Base-by-base conservation (phyloP, 495 filamentous ascomycete species). In the Penicillium cataractarum region DNA sequence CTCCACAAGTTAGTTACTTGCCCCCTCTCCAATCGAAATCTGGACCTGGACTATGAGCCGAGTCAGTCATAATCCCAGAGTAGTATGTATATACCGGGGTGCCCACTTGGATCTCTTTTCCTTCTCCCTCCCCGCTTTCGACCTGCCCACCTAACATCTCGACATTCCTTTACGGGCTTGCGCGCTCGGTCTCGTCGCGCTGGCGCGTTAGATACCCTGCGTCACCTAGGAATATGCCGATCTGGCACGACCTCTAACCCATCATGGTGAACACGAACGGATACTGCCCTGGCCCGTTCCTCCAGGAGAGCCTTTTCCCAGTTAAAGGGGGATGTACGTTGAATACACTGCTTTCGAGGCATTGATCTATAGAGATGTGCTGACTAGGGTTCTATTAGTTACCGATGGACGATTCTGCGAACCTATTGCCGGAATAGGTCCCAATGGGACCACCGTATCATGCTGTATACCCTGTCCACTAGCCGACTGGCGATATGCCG, bases 391-490 rank as follows among this genome's bases (percentile, higher is more conserved):
- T 24, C 12, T 24, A 10, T 21, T 46, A 95, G 92, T 87, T 70
- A 74, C 90, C 50, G 76, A 79, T 21, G 92, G 93, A 62, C 83
- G 91, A 50, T 82, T 83, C 61, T 90, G 87, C 67, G 74, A 85
- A 26, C 63, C 87, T 12, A 76, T 90, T 59, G 63, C 68, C 1
- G 55, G 76, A 9, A 37, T 69, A 42, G 76, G 70, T 9, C 70
- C 77, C 32, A 79, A 80, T 21, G 54, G 54, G 22, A 56, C 54
- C 13, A 17, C 37, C n/a, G 35, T 56, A 24, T 74, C 74, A 26
- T 99, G 95, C 73, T 99, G 95, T 76, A 71, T 98, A 60, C 96
- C 96, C 66, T 99, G 95, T 76, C 95, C 96, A 21, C 80, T 88
- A 65, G 88, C 90, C 31, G 84, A 91, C 53, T 98, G 89, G 89